Conservation (phyloP, 2,329 filamentous ascomycete genomes). For the Arthrinium phaeospermum region DNA sequence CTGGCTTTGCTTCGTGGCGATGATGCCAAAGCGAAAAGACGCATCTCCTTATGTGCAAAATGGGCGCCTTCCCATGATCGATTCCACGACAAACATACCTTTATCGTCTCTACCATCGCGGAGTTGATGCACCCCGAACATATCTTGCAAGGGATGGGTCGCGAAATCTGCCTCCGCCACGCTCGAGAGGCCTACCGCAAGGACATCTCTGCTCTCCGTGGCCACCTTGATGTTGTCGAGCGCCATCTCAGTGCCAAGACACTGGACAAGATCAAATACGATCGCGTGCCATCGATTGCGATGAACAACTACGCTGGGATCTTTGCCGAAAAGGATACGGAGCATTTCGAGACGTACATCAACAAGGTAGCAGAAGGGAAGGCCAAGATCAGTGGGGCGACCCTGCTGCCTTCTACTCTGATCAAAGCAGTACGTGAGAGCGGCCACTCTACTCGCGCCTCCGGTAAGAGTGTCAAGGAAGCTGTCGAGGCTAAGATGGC, state of each 20-base stretch:
- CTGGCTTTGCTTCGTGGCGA: constrained; percentile 45
- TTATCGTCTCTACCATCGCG: constrained; percentile 61
- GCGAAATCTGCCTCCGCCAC: constrained; percentile 58
- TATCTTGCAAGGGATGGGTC: constrained; percentile 36
- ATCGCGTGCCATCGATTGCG: constrained; percentile 60
- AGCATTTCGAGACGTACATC: constrained; percentile 56
- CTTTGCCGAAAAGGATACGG: constrained; percentile 57
- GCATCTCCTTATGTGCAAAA: constrained; percentile 63
- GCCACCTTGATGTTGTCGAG: constrained; percentile 59
- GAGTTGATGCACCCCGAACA: constrained; percentile 56
- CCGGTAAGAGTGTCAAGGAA: constrained; percentile 25
- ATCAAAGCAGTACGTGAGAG: constrained; percentile 37
- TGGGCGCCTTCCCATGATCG: constrained; percentile 62
- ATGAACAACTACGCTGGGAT: constrained; percentile 58
- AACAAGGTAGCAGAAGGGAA: constrained; percentile 53
- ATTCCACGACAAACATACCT: constrained; percentile 65
- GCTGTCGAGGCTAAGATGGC: constrained; percentile 36
- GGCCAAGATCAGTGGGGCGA: constrained; percentile 59
- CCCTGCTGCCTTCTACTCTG: constrained; percentile 57
- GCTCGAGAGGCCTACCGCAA: constrained; percentile 60
- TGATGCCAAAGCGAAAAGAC: constrained; percentile 46
- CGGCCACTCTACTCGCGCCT: neutral
- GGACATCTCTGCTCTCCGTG: constrained; percentile 57
- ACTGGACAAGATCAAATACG: constrained; percentile 59
- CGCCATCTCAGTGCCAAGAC: constrained; percentile 52